Percentiles rank a stretch among this genome's conserved stretches.
Evolutionary conservation across 2,329 filamentous ascomycete genomes (phyloP).

Genomic region (Pseudogymnoascus sp.): DNA sequence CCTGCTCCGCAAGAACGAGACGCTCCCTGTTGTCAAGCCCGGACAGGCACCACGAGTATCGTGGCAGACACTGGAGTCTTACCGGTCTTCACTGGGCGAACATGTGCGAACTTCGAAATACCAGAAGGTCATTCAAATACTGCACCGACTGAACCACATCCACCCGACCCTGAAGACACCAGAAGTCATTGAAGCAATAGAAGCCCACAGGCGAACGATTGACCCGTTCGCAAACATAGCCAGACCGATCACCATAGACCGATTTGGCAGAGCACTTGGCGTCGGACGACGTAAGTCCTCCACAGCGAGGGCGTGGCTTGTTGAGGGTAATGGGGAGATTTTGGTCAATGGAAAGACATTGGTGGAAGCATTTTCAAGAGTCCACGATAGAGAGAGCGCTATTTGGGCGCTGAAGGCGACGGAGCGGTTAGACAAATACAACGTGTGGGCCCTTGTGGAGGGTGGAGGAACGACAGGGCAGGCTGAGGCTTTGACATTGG

Average conservation of each 20-base stretch:
- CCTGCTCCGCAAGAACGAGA: slow-evolving; percentile 64
- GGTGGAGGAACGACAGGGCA: slow-evolving; percentile 93
- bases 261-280: slow-evolving; percentile 69
- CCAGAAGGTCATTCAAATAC: slow-evolving; percentile 65
- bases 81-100: slow-evolving; percentile 66
- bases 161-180: slow-evolving; percentile 68
- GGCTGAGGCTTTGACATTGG: slow-evolving; percentile 88
- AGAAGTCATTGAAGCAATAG: slow-evolving; percentile 59
- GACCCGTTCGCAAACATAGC: slow-evolving; percentile 61
- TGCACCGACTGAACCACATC: slow-evolving; percentile 79
- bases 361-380: slow-evolving; percentile 70
- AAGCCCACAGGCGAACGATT: slow-evolving; percentile 66
- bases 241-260: slow-evolving; percentile 63
- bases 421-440: slow-evolving; percentile 87
- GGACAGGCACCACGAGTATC: slow-evolving; percentile 65
- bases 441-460: slow-evolving; percentile 77
- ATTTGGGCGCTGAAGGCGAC: slow-evolving; percentile 85
- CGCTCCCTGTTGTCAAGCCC: slow-evolving; percentile 62
- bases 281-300: slow-evolving; percentile 85
- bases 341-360: slow-evolving; percentile 86
- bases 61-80: slow-evolving; percentile 75
- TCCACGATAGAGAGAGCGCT: slow-evolving; percentile 92
- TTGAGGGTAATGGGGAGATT: slow-evolving; percentile 88
- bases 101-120: slow-evolving; percentile 71
- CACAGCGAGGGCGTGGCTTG: slow-evolving; percentile 75